Evolutionary conservation across 2,329 filamentous ascomycete species (phyloP).

Genomic region (Stemphylium lycopersici): DNA sequence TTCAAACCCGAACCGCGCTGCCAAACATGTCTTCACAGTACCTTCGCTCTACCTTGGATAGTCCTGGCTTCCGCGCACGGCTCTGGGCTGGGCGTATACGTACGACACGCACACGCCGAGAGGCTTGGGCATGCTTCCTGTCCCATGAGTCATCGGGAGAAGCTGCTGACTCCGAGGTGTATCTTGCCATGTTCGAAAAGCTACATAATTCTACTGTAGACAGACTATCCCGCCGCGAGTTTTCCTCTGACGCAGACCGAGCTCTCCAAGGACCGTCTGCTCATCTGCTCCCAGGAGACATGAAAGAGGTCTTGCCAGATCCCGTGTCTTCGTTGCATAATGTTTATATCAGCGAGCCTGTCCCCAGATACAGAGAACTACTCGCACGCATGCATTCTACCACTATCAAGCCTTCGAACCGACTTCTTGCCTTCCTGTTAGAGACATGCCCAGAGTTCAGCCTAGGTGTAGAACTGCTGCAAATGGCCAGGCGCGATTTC

Average conservation of each 20-base stretch:
- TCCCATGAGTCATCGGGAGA: slow-evolving; percentile 57
- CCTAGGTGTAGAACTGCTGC: slow-evolving; percentile 26
- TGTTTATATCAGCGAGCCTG: slow-evolving; percentile 66
- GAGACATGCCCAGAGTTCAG: slow-evolving; percentile 40
- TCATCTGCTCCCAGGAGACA: slow-evolving; percentile 64
- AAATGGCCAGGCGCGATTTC: slow-evolving; percentile 22
- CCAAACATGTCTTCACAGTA: slow-evolving; percentile 20
- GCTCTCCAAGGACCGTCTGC: slow-evolving; percentile 4
- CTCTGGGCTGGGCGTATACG: slow-evolving; percentile 65
- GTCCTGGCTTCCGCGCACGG: slow-evolving; percentile 24
- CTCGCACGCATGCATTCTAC: slow-evolving; percentile 63
- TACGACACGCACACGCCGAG: slow-evolving; percentile 65
- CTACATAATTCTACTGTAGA: slow-evolving; percentile 49
- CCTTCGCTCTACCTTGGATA: background rate
- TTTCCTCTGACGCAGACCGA: slow-evolving; percentile 8
- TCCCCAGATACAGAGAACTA: slow-evolving; percentile 65
- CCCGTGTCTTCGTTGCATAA: slow-evolving; percentile 67
- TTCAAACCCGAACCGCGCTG: slow-evolving; percentile 62
- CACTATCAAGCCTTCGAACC: slow-evolving; percentile 56
- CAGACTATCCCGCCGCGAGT: slow-evolving; percentile 6
- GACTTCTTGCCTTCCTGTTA: slow-evolving; percentile 64
- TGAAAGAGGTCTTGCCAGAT: slow-evolving; percentile 60
- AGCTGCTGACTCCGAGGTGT: slow-evolving; percentile 52
- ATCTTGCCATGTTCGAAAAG: slow-evolving; percentile 64
- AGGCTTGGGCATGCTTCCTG: slow-evolving; percentile 70